Conservation (phyloP, 805 yeast species). For the Yarrowia bubula region DNA sequence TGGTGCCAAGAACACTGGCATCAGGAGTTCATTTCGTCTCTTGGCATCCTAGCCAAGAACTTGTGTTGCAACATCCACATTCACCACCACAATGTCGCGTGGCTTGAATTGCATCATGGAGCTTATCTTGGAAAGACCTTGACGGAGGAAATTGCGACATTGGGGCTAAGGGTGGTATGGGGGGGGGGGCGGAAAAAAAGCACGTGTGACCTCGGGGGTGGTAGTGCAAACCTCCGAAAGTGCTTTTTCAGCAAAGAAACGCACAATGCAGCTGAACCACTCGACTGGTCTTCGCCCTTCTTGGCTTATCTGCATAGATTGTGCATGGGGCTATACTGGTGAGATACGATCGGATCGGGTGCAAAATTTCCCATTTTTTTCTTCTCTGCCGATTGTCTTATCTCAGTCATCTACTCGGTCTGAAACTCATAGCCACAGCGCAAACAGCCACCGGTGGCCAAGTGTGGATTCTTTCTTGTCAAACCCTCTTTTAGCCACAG, state of each 20-base stretch:
- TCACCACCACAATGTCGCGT: constrained; percentile 15
- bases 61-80: background rate
- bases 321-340: background rate
- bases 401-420: background rate
- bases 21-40: background rate
- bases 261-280: background rate
- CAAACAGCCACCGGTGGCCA: constrained; percentile 5
- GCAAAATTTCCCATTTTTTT: background rate
- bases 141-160: constrained; percentile 4
- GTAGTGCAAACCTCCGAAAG: background rate
- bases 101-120: constrained; percentile 27
- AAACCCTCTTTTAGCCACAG: constrained; percentile 27
- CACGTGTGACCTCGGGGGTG: background rate
- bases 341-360: too few relatives aligned
- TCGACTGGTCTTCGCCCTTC: background rate
- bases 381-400: background rate
- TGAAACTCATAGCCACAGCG: background rate
- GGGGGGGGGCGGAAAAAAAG: background rate
- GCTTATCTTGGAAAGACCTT: constrained; percentile 3
- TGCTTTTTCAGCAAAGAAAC: background rate
- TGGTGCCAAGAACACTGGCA: background rate
- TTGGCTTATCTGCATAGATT: constrained; percentile 15
- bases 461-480: constrained; percentile 18
- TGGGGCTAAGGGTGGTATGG: constrained; percentile 1
- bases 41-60: background rate